Percentiles rank a stretch among this genome's conserved stretches.
These are phyloP conservation scores for Dendrocalamus sinicus DNA, from an alignment of 176 grass and related monocot species.

Conservation along the genomic window DNA sequence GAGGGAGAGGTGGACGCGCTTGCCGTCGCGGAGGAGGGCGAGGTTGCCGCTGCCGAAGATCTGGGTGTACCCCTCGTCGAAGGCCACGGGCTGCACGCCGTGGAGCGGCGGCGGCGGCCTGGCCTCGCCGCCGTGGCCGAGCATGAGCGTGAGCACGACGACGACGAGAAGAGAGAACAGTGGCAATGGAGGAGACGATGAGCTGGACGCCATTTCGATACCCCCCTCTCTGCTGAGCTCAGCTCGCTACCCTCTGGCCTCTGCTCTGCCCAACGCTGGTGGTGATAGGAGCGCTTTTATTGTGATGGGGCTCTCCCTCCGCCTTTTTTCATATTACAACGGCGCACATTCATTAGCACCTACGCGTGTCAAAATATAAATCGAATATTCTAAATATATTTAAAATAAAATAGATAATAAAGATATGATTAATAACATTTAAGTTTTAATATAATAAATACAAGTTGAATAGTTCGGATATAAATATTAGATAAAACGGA, in stretches of 20 bases:
- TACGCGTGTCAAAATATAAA: no score
- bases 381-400: no score
- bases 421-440: no score
- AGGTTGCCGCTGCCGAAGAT: conserved; percentile 84
- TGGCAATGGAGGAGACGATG: not conserved
- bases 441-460: no score
- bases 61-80: conserved; percentile 81
- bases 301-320: not conserved
- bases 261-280: conserved; percentile 30
- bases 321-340: no score
- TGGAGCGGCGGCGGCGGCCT: conserved; percentile 39
- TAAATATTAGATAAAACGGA: no score
- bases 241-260: not conserved
- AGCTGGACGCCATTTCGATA: conserved; percentile 34
- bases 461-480: no score
- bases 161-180: not conserved
- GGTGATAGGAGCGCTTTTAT: conserved; percentile 50
- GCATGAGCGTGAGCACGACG: not conserved
- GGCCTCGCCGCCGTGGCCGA: conserved; percentile 19
- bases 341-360: no score
- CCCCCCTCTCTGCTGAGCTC: not conserved
- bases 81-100: conserved; percentile 56
- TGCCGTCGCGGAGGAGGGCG: conserved; percentile 65
- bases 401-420: no score
- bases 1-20: conserved; percentile 71